These are phyloP conservation scores for Trifolium subterraneum DNA, from an alignment of 306 rosid species.

Conservation along the genomic window DNA sequence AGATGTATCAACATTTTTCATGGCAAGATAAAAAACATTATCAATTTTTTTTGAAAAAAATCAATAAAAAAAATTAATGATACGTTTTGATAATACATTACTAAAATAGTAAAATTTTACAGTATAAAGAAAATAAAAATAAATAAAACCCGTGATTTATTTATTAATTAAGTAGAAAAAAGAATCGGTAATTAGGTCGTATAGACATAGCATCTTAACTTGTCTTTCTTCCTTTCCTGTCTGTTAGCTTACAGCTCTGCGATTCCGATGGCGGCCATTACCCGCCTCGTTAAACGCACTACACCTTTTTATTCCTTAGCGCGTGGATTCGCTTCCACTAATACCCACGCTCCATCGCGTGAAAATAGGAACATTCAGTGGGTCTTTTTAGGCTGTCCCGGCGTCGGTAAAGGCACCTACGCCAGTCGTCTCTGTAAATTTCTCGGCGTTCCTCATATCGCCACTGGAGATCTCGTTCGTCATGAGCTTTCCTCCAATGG, in stretches of 20 bases:
- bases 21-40: too few relatives aligned
- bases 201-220: neutral
- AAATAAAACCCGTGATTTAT: neutral
- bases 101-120: too few relatives aligned
- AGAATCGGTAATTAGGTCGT: neutral
- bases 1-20: too few relatives aligned
- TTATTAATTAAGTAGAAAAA: neutral
- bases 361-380: conserved; percentile 77
- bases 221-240: neutral
- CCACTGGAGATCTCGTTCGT: conserved; percentile 96
- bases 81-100: too few relatives aligned
- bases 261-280: conserved; percentile 77
- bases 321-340: conserved; percentile 48
- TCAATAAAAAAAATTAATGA: too few relatives aligned
- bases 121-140: neutral
- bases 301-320: conserved; percentile 41
- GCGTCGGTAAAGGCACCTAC: conserved; percentile 96
- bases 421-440: conserved; percentile 83
- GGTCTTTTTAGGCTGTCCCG: conserved; percentile 89
- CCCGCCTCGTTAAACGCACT: conserved; percentile 65
- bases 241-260: neutral
- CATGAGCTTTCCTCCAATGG: conserved; percentile 79
- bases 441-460: conserved; percentile 91
- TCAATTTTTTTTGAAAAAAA: too few relatives aligned
- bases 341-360: conserved; percentile 39